Evolutionary conservation across 768 basidiomycete genomes (phyloP), one percentile per base, ranked within the genome.

Genomic region (Termitomyces sp.): DNA sequence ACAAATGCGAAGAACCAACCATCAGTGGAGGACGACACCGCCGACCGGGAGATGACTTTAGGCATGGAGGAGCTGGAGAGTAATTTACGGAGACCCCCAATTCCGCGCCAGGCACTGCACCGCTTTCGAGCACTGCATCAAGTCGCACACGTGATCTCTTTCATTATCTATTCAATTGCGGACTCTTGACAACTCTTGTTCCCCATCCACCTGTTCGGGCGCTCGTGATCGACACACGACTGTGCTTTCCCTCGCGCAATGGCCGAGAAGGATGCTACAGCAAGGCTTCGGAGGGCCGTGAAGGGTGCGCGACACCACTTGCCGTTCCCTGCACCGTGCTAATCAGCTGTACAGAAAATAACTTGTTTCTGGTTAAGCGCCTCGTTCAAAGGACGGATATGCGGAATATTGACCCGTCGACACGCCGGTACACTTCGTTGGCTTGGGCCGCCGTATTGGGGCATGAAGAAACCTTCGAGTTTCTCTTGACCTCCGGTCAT

Each of bases 401-500:
- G 78, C 84, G 95, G 21, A 98, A 98, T 72, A 85, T 92, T 9
- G 95, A 98, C 72, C 78, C 86, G 11, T 80, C 78, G 15, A 74
- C 83, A 23, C 82, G 81, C 61, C 81, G 91, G 8, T 87, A 88
- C 67, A 97, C 95, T 0, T 94, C 91, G 12, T 71, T 98, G 9
- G 91, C 93, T 5, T 98, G 93, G 94, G 85, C 94, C 2, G 94
- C 94, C 21, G 82, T 89, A 0, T 81, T 91, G 40, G 93, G 91
- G 0, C 85, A 91, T 59, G 87, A 95, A 66, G 94, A 96, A 67
- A 94, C 91, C 1, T 98, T 96, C 62, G 94, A 97, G 66, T 97
- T 87, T 71, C 76, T 98, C 54, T 75, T 96, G 52, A 82, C 78
- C 60, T 84, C 81, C 21, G 93, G 93, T 33, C 95, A 97, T 68